Evolutionary conservation across 768 basidiomycete species (phyloP).

Genomic region (Psilocybe azurescens): DNA sequence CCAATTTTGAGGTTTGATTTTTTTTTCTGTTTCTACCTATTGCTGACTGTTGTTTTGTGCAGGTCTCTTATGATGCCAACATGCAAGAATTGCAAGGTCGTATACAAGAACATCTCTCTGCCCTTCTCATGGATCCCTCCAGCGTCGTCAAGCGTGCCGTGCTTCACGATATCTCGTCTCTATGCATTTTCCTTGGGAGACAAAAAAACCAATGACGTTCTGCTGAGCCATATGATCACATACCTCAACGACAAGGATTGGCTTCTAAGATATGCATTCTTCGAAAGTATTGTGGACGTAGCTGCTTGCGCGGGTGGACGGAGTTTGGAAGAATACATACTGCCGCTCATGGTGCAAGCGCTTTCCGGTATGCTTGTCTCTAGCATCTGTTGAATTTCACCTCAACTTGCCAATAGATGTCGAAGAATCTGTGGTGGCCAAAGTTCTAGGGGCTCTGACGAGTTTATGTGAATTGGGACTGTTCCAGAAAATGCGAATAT

Average conservation of each 20-base stretch:
- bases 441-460: slow-evolving; percentile 86
- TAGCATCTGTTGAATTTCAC: background rate
- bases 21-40: background rate
- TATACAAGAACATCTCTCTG: slow-evolving; percentile 86
- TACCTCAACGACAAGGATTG: slow-evolving; percentile 90
- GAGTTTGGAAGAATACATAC: slow-evolving; percentile 93
- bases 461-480: slow-evolving; percentile 89
- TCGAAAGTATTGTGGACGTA: slow-evolving; percentile 94
- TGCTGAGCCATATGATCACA: slow-evolving; percentile 89
- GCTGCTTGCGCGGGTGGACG: slow-evolving; percentile 92
- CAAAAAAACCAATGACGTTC: slow-evolving; percentile 94
- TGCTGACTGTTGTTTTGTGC: background rate
- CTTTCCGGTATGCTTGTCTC: slow-evolving; percentile 70
- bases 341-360: slow-evolving; percentile 96
- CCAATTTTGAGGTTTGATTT: slow-evolving; percentile 76
- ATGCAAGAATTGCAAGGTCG: slow-evolving; percentile 84
- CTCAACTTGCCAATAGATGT: slow-evolving; percentile 60
- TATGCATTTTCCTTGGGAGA: slow-evolving; percentile 93
- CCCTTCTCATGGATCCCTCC: slow-evolving; percentile 87
- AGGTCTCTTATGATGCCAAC: slow-evolving; percentile 92
- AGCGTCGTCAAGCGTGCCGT: slow-evolving; percentile 92
- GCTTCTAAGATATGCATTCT: slow-evolving; percentile 89
- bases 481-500: slow-evolving; percentile 93
- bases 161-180: slow-evolving; percentile 81
- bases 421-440: slow-evolving; percentile 93